Evolutionary conservation across 2,329 filamentous ascomycete genomes (phyloP), one percentile per base, ranked within the genome.

Genomic region (Dryadomyces sulphureus): DNA sequence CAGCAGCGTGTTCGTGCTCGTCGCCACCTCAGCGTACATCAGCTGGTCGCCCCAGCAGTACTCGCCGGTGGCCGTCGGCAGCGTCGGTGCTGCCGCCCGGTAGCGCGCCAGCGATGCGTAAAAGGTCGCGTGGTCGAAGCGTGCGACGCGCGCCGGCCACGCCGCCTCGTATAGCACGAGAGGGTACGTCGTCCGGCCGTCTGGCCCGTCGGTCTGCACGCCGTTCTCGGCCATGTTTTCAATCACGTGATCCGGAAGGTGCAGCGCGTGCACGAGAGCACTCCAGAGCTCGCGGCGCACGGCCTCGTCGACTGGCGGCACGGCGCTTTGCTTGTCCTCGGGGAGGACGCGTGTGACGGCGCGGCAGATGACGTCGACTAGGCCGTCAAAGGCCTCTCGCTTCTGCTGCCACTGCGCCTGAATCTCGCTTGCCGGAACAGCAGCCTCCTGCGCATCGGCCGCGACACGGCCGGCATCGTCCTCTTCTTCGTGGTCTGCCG

Each of bases 1-100:
- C 7, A 95, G 72, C 5, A 96, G 69, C 0, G 89, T 94, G 63
- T 90, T 94, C 24, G 92, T 98, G 60, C 87, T 94, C 3, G 90
- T 95, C 16, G 95, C 72, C 7, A 94, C 87, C 60, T 95, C 87
- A 45, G 84, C 89, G 57, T 96, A 96, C 52, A 96, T 68, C 4
- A 98, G 62, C 43, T 75, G 67, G 43, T 79, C 75, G 5, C 92
- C 92, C 69, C 93, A 96, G 21, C 75, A 65, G 4, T 41, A 45
- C 32, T 49, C 51, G 38, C 30, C 43, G 25, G 7, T 16, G 30
- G 19, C 11, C 16, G 74, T 66, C 0, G 77, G 72, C 40, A 76
- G 72, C 27, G 64, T 62, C 2, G 73, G 69, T 41, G 73, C 70
- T 5, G 59, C 60, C 24, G 55, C 53, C 45, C 83, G 77, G 57